phyloP scores from a whole-genome alignment of 2,329 filamentous ascomycete genomes.

The Aspergillus pseudoviridinutans region DNA sequence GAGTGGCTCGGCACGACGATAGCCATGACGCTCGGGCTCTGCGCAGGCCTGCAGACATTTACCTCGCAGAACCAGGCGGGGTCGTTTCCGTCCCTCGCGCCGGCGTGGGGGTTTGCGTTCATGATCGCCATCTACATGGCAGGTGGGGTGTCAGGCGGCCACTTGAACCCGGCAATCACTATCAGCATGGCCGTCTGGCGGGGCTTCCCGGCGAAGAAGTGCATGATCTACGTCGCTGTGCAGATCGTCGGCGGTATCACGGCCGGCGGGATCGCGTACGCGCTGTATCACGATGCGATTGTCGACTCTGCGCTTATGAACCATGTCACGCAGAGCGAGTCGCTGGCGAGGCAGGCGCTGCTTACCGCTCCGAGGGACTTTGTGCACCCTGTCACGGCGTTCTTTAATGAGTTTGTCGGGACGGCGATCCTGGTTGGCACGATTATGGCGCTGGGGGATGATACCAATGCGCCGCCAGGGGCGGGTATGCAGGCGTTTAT shows the following conservation, averaged over 20 bases:
- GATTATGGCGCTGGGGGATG: slow-evolving; percentile 39
- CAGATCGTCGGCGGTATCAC: slow-evolving; percentile 35
- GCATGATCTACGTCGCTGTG: slow-evolving; percentile 26
- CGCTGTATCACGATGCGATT: slow-evolving; percentile 35
- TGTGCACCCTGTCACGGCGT: slow-evolving; percentile 26
- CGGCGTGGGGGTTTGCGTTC: slow-evolving; percentile 27
- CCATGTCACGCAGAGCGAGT: slow-evolving; percentile 15
- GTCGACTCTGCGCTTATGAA: slow-evolving; percentile 13
- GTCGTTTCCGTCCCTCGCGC: slow-evolving; percentile 15
- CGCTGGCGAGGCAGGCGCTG: slow-evolving; percentile 20
- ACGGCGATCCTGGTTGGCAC: slow-evolving; percentile 29
- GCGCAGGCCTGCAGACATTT: slow-evolving; percentile 20
- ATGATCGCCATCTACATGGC: slow-evolving; percentile 43
- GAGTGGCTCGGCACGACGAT: slow-evolving; percentile 28
- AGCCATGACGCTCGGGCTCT: slow-evolving; percentile 28
- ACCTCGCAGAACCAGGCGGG: slow-evolving; percentile 21
- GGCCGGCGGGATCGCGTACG: slow-evolving; percentile 31
- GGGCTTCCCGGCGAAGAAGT: slow-evolving; percentile 30
- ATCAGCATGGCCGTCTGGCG: slow-evolving; percentile 32
- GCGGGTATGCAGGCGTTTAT: slow-evolving; percentile 39
- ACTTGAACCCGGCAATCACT: slow-evolving; percentile 48
- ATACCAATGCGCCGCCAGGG: slow-evolving; percentile 43
- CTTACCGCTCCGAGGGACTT: slow-evolving; percentile 24
- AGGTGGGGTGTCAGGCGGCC: slow-evolving; percentile 46
- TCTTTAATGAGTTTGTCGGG: slow-evolving; percentile 37